Evolutionary conservation across 2,329 filamentous ascomycete species (phyloP).

Genomic region (Aureobasidium melanogenum): DNA sequence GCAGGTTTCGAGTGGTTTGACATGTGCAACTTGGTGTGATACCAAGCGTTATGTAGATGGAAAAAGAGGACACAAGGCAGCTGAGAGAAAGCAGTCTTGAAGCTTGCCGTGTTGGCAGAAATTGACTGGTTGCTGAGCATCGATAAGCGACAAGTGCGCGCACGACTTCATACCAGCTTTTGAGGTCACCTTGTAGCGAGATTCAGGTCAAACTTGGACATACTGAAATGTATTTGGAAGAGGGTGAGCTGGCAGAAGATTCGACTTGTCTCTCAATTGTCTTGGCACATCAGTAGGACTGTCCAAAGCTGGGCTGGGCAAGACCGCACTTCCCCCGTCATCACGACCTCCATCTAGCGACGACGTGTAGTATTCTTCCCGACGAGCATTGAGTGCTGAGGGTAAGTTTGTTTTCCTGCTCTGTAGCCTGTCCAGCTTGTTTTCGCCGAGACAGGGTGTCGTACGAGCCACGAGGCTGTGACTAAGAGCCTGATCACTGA

Average conservation of each 20-base stretch:
- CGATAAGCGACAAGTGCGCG: background rate
- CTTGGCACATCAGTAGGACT: background rate
- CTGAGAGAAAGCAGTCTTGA: background rate
- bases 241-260: background rate
- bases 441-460: background rate
- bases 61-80: background rate
- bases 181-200: no score
- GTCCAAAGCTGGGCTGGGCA: background rate
- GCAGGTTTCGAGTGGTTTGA: background rate
- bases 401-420: background rate
- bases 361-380: slow-evolving; percentile 9
- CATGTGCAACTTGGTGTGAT: background rate
- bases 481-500: background rate
- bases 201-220: no score
- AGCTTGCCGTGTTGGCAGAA: background rate
- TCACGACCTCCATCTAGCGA: background rate
- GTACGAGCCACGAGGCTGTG: background rate
- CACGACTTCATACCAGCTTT: background rate
- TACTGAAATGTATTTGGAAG: background rate
- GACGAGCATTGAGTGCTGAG: slow-evolving; percentile 8
- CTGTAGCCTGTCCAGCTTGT: background rate
- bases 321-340: slow-evolving; percentile 1
- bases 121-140: background rate
- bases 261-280: background rate
- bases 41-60: background rate